Percentiles rank a stretch among this genome's conserved stretches.
These are phyloP conservation scores for Tetradesmus lagerheimii DNA, from an alignment of 139 green algal genomes.

Conservation along the genomic window DNA sequence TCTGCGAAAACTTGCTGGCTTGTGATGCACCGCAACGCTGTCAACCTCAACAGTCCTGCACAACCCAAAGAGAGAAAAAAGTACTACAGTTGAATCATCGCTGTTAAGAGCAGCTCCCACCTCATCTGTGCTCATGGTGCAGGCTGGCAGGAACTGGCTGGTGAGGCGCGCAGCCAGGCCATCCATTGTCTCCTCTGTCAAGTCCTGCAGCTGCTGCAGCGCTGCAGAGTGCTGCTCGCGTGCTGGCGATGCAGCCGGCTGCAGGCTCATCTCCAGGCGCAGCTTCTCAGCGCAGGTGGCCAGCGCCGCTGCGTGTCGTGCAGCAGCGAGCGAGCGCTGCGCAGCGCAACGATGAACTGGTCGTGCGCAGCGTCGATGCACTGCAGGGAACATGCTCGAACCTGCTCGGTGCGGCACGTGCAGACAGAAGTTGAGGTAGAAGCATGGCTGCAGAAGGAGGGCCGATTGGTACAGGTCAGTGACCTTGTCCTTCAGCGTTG, in stretches of 20 bases:
- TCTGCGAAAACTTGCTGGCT: too few species aligned
- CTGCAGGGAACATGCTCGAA: background rate
- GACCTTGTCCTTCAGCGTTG: too few species aligned
- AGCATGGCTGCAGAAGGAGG: too few species aligned
- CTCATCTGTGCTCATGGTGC: background rate
- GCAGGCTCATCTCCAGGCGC: conserved; percentile 1
- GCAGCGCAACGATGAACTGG: background rate
- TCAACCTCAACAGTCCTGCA: too few species aligned
- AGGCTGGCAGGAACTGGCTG: background rate
- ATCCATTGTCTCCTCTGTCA: conserved; percentile 9
- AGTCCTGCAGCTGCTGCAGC: background rate
- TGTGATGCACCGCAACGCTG: too few species aligned
- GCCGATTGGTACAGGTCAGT: too few species aligned
- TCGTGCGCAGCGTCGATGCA: background rate
- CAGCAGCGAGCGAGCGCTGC: background rate
- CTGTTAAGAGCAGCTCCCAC: background rate
- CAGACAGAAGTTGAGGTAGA: background rate
- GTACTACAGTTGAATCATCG: background rate
- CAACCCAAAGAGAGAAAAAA: too few species aligned
- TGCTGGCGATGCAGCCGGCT: background rate
- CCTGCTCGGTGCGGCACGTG: too few species aligned
- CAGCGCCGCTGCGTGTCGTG: background rate
- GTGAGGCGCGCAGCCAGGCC: background rate
- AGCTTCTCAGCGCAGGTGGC: background rate
- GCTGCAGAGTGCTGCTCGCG: background rate